A percentile compares a stretch with the other conserved stretches of the same genome.
Evolutionary conservation across 345 rosid genomes (phyloP).

Genomic region (Murraya koenigii): DNA sequence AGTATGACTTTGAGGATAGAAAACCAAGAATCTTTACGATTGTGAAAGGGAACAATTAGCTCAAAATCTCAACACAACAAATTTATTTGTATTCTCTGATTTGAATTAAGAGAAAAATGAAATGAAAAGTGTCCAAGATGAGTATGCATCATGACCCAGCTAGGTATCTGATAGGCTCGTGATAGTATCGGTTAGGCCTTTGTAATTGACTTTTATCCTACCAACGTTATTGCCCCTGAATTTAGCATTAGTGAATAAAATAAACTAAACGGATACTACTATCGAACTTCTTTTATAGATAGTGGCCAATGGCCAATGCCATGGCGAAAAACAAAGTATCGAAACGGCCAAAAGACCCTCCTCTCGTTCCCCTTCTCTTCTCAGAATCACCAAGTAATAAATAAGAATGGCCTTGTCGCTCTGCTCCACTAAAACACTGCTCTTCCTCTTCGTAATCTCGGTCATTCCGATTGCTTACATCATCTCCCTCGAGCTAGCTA

Average conservation of each 20-base stretch:
- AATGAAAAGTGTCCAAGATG: slow-evolving; percentile 1
- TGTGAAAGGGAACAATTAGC: background rate
- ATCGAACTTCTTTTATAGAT: no score
- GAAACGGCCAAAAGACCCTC: background rate
- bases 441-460: slow-evolving; percentile 49
- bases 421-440: slow-evolving; percentile 42
- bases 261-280: no score
- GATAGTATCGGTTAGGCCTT: no score
- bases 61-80: background rate
- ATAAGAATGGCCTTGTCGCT: slow-evolving; percentile 21
- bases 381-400: no score
- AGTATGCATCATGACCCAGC: no score
- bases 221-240: no score
- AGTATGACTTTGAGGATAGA: background rate
- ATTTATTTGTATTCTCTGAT: slow-evolving; percentile 27
- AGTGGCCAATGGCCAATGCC: no score
- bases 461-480: slow-evolving; percentile 71
- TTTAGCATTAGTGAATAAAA: no score
- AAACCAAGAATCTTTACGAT: background rate
- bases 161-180: no score
- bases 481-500: slow-evolving; percentile 51
- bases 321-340: background rate
- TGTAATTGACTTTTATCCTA: no score
- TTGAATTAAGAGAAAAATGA: slow-evolving; percentile 20
- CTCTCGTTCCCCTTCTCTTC: no score